Evolutionary conservation across 2,329 filamentous ascomycete species (phyloP).

Genomic region (Pestalotiopsis sp.): DNA sequence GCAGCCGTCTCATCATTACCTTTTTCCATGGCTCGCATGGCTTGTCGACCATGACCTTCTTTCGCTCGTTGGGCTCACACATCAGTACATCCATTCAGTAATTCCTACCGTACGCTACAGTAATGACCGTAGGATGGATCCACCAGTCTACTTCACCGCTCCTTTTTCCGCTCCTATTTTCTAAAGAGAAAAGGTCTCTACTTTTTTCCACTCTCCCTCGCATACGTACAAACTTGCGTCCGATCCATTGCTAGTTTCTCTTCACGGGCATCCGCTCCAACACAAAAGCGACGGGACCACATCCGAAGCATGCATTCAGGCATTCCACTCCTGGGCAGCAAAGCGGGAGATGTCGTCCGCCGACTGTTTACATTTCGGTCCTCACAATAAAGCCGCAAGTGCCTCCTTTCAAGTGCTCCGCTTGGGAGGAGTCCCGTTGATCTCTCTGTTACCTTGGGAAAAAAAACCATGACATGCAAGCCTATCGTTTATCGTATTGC

Average conservation of each 20-base stretch:
- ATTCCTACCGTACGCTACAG: background rate
- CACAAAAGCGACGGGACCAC: background rate
- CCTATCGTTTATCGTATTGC: background rate
- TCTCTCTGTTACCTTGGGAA: background rate
- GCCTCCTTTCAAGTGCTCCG: background rate
- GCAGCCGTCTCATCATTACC: conserved; percentile 6
- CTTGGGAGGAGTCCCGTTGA: background rate
- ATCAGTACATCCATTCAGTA: background rate
- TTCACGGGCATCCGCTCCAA: background rate
- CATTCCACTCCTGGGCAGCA: background rate
- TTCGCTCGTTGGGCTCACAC: background rate
- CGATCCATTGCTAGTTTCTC: background rate
- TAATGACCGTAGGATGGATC: background rate
- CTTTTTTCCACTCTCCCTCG: background rate
- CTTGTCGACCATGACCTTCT: background rate
- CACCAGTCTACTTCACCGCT: background rate
- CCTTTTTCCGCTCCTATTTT: background rate
- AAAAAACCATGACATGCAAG: background rate
- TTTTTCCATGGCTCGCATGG: background rate
- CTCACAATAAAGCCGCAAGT: conserved; percentile 6
- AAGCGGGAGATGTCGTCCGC: background rate
- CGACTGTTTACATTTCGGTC: background rate
- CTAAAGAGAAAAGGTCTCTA: background rate
- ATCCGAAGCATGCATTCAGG: background rate
- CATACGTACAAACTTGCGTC: background rate